Conservation (phyloP, 164 flowering plant genomes). For the Stephania yunnanensis region DNA sequence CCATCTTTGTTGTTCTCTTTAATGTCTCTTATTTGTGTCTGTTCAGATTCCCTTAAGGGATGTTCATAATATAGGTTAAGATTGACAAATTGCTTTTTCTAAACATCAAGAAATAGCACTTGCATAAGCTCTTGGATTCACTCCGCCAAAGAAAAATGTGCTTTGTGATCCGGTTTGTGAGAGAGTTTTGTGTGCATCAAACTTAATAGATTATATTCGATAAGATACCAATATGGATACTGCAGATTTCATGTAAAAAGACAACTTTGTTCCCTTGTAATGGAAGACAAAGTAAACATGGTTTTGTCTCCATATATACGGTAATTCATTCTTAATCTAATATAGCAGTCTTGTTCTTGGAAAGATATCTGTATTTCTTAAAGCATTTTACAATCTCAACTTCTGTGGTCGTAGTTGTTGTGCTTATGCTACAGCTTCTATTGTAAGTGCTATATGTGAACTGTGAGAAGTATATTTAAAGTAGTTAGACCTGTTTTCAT, state of each 20-base stretch:
- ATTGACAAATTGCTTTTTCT: neutral
- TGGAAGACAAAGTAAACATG: neutral
- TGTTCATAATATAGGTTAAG: neutral
- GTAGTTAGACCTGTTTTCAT: neutral
- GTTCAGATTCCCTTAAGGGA: neutral
- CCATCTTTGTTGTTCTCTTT: neutral
- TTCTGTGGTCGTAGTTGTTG: neutral
- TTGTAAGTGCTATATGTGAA: no score
- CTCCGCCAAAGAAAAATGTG: neutral
- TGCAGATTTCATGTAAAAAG: neutral
- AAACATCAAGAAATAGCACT: neutral
- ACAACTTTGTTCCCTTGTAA: neutral
- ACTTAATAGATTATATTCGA: neutral
- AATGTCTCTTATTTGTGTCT: neutral
- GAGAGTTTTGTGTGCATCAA: neutral
- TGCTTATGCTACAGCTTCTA: neutral
- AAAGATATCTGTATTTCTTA: neutral
- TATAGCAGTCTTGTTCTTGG: neutral
- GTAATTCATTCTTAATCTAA: neutral
- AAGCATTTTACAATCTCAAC: neutral
- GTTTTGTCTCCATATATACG: neutral
- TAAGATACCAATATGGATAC: neutral
- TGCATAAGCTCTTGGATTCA: neutral
- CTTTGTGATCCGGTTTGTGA: neutral
- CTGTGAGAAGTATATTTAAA: neutral